A percentile compares a stretch with the other conserved stretches of the same genome.
phyloP scores from a whole-genome alignment of 192 early-diverging fungal genomes.

The Tieghemiomyces parasiticus region DNA sequence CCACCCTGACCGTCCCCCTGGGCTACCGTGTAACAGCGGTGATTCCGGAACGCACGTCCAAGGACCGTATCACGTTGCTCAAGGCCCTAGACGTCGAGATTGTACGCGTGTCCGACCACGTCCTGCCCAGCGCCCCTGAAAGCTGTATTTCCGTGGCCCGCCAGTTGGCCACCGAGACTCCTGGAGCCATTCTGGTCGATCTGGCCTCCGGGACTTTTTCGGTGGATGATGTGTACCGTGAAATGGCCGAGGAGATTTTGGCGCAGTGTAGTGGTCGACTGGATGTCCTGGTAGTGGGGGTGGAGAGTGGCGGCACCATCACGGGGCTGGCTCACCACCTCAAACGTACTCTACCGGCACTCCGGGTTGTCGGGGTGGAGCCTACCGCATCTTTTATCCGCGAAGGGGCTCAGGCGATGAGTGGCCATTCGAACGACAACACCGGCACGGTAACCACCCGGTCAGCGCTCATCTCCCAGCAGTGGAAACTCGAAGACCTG shows the following conservation, averaged over 20 bases:
- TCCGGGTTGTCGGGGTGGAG: slow-evolving; percentile 54
- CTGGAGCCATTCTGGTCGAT: slow-evolving; percentile 38
- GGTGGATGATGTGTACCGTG: slow-evolving; percentile 23
- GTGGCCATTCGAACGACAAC: not conserved
- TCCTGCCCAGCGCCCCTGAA: slow-evolving; percentile 44
- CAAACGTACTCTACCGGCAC: slow-evolving; percentile 29
- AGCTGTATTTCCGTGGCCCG: slow-evolving; percentile 41
- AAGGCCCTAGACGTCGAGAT: slow-evolving; percentile 55
- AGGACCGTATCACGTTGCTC: slow-evolving; percentile 45
- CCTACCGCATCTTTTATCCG: slow-evolving; percentile 43
- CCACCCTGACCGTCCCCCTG: slow-evolving; percentile 29
- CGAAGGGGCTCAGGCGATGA: slow-evolving; percentile 11
- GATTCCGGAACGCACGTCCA: slow-evolving; percentile 51
- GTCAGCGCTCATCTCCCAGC: slow-evolving; percentile 15
- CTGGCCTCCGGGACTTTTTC: slow-evolving; percentile 13
- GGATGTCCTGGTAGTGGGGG: slow-evolving; percentile 49
- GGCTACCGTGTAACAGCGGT: slow-evolving; percentile 30
- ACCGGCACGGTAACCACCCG: not conserved
- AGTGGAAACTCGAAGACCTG: slow-evolving; percentile 57
- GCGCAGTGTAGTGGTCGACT: slow-evolving; percentile 32
- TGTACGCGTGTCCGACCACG: slow-evolving; percentile 51
- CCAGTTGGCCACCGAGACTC: slow-evolving; percentile 31
- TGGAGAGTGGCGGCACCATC: slow-evolving; percentile 47
- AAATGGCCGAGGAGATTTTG: slow-evolving; percentile 45
- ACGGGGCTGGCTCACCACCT: slow-evolving; percentile 42